Conservation (phyloP, 352 stramenopile genomes). For the Aphanomyces invadans region DNA sequence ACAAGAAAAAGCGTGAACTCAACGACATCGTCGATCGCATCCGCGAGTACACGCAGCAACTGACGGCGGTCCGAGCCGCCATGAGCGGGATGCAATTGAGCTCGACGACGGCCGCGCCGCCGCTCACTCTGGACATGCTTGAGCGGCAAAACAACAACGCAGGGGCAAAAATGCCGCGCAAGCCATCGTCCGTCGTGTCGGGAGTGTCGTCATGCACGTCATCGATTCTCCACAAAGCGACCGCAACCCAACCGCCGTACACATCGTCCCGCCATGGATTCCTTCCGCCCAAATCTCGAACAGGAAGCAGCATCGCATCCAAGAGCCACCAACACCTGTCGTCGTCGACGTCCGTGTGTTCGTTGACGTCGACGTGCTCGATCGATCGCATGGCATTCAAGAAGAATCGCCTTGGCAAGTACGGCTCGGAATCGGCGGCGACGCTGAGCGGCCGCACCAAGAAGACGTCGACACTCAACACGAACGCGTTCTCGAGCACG, state of each 20-base stretch:
- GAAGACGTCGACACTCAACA: slow-evolving; percentile 56
- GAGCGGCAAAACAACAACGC: too few relatives aligned
- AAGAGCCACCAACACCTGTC: slow-evolving; percentile 26
- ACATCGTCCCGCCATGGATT: slow-evolving; percentile 33
- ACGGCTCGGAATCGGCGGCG: not conserved
- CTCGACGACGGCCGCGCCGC: slow-evolving; percentile 1
- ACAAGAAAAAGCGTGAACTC: slow-evolving; percentile 25
- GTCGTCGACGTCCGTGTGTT: slow-evolving; percentile 48
- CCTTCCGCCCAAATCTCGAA: slow-evolving; percentile 27
- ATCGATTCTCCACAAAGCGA: not conserved
- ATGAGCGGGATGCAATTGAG: not conserved
- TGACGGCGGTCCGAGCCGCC: not conserved
- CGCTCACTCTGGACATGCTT: slow-evolving; percentile 5
- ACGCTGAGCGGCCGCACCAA: not conserved
- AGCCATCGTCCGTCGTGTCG: slow-evolving; percentile 11
- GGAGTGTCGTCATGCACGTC: slow-evolving; percentile 2
- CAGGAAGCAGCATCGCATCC: slow-evolving; percentile 25
- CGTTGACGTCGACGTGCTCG: slow-evolving; percentile 46
- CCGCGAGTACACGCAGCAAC: slow-evolving; percentile 14
- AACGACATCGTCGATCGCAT: slow-evolving; percentile 25
- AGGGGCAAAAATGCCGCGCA: too few relatives aligned
- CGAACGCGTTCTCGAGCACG: slow-evolving; percentile 46
- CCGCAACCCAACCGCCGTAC: not conserved
- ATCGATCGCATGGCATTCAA: slow-evolving; percentile 30
- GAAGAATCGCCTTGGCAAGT: slow-evolving; percentile 4